phyloP scores from a whole-genome alignment of 2,329 filamentous ascomycete species.

The Ilyonectria sp. region DNA sequence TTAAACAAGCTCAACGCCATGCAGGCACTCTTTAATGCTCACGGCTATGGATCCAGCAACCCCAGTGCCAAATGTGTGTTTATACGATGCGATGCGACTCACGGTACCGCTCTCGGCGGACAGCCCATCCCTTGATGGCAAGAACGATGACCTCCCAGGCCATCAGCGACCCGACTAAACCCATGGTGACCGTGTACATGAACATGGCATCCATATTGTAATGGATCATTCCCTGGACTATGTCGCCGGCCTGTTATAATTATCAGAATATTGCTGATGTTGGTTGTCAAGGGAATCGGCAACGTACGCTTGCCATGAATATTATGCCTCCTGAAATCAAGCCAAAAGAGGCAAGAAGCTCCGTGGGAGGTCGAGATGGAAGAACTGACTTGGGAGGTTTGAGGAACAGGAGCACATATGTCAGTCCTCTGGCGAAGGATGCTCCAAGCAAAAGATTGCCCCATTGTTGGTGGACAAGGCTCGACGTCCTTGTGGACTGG shows the following conservation, averaged over 20 bases:
- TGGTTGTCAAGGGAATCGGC: neutral
- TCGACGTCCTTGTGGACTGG: conserved; percentile 85
- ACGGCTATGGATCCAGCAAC: conserved; percentile 14
- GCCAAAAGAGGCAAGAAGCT: conserved; percentile 90
- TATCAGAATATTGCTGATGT: conserved; percentile 40
- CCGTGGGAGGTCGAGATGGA: conserved; percentile 89
- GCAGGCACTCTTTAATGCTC: conserved; percentile 23
- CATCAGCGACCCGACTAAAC: conserved; percentile 86
- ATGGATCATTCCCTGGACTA: conserved; percentile 81
- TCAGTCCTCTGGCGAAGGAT: conserved; percentile 82
- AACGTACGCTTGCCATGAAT: conserved; percentile 90
- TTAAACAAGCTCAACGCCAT: conserved; percentile 37
- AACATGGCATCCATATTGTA: conserved; percentile 92
- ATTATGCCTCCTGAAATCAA: conserved; percentile 89
- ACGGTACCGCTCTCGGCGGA: conserved; percentile 59
- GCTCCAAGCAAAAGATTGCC: conserved; percentile 87
- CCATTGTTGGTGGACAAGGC: conserved; percentile 96
- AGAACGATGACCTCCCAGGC: conserved; percentile 85
- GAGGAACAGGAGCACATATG: conserved; percentile 85
- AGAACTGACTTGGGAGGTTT: conserved; percentile 85
- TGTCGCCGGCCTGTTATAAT: conserved; percentile 76
- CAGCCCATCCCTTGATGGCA: conserved; percentile 90
- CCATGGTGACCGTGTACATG: conserved; percentile 90
- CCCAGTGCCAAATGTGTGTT: conserved; percentile 3
- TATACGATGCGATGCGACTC: neutral